Evolutionary conservation across 106 monocot genomes (phyloP).

Genomic region (Acorus gramineus): DNA sequence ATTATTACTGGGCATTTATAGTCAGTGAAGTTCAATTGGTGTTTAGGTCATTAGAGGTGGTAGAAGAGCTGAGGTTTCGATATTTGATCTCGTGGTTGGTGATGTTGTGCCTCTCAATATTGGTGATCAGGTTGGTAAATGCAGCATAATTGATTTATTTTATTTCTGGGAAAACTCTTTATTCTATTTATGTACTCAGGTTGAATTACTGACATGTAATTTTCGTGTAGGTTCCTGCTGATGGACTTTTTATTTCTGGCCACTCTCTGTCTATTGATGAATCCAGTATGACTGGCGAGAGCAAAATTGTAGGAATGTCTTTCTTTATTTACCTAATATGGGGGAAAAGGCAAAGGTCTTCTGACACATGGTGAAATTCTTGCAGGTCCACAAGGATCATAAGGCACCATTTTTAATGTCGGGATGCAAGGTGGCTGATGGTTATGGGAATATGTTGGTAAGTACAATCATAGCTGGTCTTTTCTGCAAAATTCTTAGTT

Average conservation of each 20-base stretch:
- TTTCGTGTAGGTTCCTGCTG: conserved; percentile 70
- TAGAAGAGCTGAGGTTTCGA: conserved; percentile 52
- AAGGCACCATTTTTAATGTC: conserved; percentile 57
- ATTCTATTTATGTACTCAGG: not conserved
- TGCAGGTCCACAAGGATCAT: conserved; percentile 17
- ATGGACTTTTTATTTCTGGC: conserved; percentile 70
- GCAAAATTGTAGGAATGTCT: conserved; percentile 63
- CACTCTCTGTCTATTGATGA: conserved; percentile 88
- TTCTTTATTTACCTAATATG: not conserved
- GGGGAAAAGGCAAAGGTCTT: conserved; percentile 59
- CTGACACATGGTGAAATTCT: conserved; percentile 82
- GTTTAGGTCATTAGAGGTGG: conserved; percentile 67
- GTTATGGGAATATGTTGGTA: conserved; percentile 92
- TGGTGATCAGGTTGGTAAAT: conserved; percentile 67
- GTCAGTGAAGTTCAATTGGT: conserved; percentile 2
- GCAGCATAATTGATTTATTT: not conserved
- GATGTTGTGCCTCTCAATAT: conserved; percentile 69
- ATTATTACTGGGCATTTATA: not conserved
- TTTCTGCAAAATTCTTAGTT: not conserved
- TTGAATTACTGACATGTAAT: not conserved
- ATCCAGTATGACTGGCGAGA: conserved; percentile 97
- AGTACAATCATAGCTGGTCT: conserved; percentile 1
- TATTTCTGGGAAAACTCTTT: not conserved
- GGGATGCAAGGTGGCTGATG: conserved; percentile 97
- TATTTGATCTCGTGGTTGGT: conserved; percentile 79